phyloP scores from a whole-genome alignment of 352 stramenopile species.

The Pythium sukuiense region DNA sequence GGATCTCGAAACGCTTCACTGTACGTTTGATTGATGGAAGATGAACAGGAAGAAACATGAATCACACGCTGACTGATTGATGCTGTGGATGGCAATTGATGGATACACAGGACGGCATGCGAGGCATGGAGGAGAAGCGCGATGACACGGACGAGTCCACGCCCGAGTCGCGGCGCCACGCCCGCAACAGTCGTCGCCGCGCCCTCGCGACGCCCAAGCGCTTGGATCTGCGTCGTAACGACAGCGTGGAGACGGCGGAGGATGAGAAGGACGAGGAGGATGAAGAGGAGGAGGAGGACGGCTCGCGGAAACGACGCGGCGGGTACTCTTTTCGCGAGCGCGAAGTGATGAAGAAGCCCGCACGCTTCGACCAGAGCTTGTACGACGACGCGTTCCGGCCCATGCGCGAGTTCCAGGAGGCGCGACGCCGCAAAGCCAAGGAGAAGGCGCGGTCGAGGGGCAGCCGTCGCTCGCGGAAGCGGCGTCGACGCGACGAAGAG shows the following conservation, averaged over 20 bases:
- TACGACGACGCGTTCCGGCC: conserved; percentile 73
- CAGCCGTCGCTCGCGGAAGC: conserved; percentile 7
- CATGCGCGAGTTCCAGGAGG: conserved; percentile 27
- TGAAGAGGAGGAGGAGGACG: conserved; percentile 11
- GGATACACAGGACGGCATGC: conserved; percentile 13
- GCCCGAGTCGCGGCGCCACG: conserved; percentile 8
- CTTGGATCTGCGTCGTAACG: conserved; percentile 8
- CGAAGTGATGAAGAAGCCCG: conserved; percentile 40
- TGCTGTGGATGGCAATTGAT: background rate
- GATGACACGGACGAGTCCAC: conserved; percentile 20
- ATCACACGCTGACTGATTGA: background rate
- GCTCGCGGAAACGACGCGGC: background rate
- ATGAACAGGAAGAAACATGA: background rate
- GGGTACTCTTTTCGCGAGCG: conserved; percentile 49
- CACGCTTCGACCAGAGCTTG: conserved; percentile 58
- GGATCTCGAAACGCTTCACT: conserved; percentile 14
- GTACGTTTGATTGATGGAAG: conserved; percentile 4
- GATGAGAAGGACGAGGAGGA: conserved; percentile 5
- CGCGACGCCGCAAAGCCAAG: conserved; percentile 23
- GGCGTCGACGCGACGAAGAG: conserved; percentile 24
- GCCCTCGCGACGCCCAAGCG: background rate
- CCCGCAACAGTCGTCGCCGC: conserved; percentile 1
- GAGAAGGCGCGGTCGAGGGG: conserved; percentile 18
- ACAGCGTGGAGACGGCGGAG: conserved; percentile 8
- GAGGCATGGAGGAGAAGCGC: conserved; percentile 6